These are phyloP conservation scores for Candida pseudoglaebosa DNA, from an alignment of 805 yeast genomes.

Conservation along the genomic window DNA sequence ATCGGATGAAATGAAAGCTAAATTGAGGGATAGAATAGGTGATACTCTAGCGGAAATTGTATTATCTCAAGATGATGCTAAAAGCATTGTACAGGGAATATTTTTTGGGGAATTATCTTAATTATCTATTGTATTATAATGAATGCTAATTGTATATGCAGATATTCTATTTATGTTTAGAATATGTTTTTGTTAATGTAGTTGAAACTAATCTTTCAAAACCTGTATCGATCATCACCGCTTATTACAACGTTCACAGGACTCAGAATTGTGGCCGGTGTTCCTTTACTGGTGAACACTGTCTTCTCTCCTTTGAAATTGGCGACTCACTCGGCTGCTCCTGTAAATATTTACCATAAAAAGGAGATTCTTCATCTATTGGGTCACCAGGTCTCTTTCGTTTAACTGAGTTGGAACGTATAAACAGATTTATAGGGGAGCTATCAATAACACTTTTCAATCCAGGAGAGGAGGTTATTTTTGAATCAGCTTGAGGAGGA, in stretches of 20 bases:
- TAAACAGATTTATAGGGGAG: background rate
- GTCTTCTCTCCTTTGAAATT: background rate
- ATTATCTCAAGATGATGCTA: slow-evolving; percentile 44
- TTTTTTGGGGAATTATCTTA: slow-evolving; percentile 61
- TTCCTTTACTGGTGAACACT: background rate
- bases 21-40: slow-evolving; percentile 60
- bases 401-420: slow-evolving; percentile 3
- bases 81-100: slow-evolving; percentile 55
- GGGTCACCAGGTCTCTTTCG: slow-evolving; percentile 33
- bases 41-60: slow-evolving; percentile 49
- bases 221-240: slow-evolving; percentile 4
- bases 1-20: slow-evolving; percentile 30
- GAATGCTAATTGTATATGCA: slow-evolving; percentile 5
- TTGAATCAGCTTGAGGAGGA: background rate
- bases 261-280: background rate
- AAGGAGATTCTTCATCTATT: slow-evolving; percentile 33
- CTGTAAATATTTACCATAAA: slow-evolving; percentile 19
- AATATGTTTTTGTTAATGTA: slow-evolving; percentile 1
- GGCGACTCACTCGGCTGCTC: slow-evolving; percentile 14
- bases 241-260: background rate
- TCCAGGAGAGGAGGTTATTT: slow-evolving; percentile 2
- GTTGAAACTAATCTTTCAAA: slow-evolving; percentile 1
- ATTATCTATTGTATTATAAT: slow-evolving; percentile 10
- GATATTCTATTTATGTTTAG: slow-evolving; percentile 4
- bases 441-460: background rate